Conservation (phyloP, 2,329 filamentous ascomycete species). For the Chaetomiaceae sp. region DNA sequence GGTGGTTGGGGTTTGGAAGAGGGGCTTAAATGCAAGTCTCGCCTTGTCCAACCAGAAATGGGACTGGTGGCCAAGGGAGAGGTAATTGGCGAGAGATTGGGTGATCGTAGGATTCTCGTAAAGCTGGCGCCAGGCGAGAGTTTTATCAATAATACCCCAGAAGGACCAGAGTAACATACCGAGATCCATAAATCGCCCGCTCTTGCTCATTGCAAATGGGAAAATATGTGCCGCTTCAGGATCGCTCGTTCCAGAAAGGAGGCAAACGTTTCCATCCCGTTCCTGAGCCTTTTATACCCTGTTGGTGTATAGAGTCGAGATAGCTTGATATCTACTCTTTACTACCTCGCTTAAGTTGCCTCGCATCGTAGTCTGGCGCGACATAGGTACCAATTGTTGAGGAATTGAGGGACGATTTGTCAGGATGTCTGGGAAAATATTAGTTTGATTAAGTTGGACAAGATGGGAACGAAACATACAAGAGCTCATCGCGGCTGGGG, state of each 20-base stretch:
- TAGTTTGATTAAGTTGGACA: neutral
- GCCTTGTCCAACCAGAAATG: conserved; percentile 15
- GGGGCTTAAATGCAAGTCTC: conserved; percentile 13
- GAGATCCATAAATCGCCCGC: neutral
- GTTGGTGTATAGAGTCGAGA: neutral
- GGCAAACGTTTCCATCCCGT: conserved; percentile 8
- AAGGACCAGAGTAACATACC: neutral
- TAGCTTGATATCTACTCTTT: neutral
- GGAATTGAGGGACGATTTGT: neutral
- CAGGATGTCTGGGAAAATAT: conserved; percentile 7
- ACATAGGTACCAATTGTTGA: neutral
- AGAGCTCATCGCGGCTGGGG: neutral
- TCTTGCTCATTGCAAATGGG: conserved; percentile 13
- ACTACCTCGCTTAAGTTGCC: neutral
- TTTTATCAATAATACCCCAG: conserved; percentile 5
- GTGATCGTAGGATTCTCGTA: neutral
- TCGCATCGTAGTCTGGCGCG: neutral
- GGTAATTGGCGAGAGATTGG: conserved; percentile 1
- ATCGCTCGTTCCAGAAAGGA: conserved; percentile 12
- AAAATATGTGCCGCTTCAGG: conserved; percentile 14
- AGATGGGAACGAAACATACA: conserved; percentile 1
- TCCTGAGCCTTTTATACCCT: conserved; percentile 2
- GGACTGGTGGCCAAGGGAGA: conserved; percentile 12
- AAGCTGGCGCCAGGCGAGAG: neutral
- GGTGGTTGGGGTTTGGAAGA: neutral